These are phyloP conservation scores for Isatis tinctoria DNA, from an alignment of 345 rosid species.

Conservation along the genomic window DNA sequence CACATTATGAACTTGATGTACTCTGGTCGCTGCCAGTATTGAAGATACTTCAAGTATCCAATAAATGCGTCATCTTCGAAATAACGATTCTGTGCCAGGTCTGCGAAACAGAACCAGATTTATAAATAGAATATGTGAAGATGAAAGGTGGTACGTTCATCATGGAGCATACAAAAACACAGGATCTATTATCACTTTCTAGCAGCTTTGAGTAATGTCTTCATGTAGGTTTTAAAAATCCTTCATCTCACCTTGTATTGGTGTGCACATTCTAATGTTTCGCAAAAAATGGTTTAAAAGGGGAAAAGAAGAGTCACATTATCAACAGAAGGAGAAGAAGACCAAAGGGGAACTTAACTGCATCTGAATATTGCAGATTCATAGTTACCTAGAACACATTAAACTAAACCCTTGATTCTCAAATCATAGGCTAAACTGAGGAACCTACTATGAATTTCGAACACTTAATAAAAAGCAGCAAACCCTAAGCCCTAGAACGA, in stretches of 20 bases:
- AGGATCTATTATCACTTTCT: not conserved
- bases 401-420: not conserved
- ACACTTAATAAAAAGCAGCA: not conserved
- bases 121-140: not conserved
- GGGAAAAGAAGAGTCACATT: not conserved
- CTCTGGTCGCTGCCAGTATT: constrained; percentile 94
- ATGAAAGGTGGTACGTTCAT: not conserved
- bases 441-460: not conserved
- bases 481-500: not conserved
- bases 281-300: not conserved
- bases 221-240: not conserved
- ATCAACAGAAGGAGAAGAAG: not conserved
- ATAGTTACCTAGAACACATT: not conserved
- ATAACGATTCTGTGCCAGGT: constrained; percentile 98
- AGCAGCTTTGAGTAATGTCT: not conserved
- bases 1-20: constrained; percentile 88
- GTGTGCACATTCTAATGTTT: not conserved
- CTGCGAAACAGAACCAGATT: constrained; percentile 34
- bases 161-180: not conserved
- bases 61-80: constrained; percentile 97
- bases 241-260: not conserved
- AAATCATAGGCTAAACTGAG: not conserved
- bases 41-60: constrained; percentile 94
- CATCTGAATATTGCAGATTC: not conserved
- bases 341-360: not conserved